phyloP scores from a whole-genome alignment of 257 asterid genomes.

The Lantana camara region DNA sequence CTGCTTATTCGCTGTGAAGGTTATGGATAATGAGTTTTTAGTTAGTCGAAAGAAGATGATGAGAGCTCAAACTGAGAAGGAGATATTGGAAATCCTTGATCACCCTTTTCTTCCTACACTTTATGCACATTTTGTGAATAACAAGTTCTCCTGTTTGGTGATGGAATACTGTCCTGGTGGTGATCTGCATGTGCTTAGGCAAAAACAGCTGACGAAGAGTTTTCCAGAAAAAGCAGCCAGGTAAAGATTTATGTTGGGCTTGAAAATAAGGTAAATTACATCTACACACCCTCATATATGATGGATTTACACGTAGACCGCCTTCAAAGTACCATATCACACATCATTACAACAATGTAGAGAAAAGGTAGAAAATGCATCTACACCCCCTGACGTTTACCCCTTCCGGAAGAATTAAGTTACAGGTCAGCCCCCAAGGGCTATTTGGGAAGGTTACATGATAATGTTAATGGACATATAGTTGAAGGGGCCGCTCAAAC shows the following conservation, averaged over 20 bases:
- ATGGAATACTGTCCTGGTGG: slow-evolving; percentile 96
- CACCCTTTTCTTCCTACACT: slow-evolving; percentile 96
- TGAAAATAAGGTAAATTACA: background rate
- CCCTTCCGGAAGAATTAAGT: too few species aligned
- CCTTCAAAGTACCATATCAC: too few species aligned
- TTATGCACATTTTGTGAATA: slow-evolving; percentile 65
- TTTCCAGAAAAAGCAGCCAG: slow-evolving; percentile 85
- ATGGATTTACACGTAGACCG: too few species aligned
- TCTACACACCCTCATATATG: too few species aligned
- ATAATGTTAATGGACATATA: too few species aligned
- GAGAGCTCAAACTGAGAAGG: slow-evolving; percentile 84
- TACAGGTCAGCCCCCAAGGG: too few species aligned
- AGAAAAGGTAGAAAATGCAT: too few species aligned
- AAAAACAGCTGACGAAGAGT: slow-evolving; percentile 59
- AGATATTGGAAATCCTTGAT: slow-evolving; percentile 80
- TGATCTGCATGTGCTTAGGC: slow-evolving; percentile 92
- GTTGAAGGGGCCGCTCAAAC: too few species aligned
- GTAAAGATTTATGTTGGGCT: slow-evolving; percentile 35
- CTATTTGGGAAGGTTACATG: too few species aligned
- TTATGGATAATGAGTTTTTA: slow-evolving; percentile 71
- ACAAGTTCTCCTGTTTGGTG: slow-evolving; percentile 74
- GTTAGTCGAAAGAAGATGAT: slow-evolving; percentile 56
- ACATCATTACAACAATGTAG: too few species aligned
- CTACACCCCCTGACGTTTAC: too few species aligned
- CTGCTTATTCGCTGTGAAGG: slow-evolving; percentile 78